phyloP scores from a whole-genome alignment of 805 yeast genomes.

The Candida sanyiensis region DNA sequence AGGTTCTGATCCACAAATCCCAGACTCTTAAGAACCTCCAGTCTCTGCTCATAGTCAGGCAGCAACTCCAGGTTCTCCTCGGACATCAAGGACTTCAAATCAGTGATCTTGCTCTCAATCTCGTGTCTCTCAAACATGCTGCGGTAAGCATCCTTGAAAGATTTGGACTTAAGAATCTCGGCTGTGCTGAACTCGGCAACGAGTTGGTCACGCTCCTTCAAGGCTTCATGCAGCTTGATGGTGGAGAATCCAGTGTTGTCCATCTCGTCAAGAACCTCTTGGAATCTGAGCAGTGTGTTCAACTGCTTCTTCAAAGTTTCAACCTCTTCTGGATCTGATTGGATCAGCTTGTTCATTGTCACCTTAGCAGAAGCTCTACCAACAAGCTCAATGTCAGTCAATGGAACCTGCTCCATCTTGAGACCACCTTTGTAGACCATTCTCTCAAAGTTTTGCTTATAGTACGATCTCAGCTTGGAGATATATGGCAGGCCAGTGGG shows the following conservation, averaged over 20 bases:
- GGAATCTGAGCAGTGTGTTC: slow-evolving; percentile 30
- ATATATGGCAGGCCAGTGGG: slow-evolving; percentile 33
- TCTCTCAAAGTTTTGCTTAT: slow-evolving; percentile 22
- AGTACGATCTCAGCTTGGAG: slow-evolving; percentile 25
- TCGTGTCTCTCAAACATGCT: slow-evolving; percentile 41
- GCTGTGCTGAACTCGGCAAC: slow-evolving; percentile 27
- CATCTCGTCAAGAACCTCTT: slow-evolving; percentile 39
- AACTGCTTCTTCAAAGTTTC: slow-evolving; percentile 34
- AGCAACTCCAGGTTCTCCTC: slow-evolving; percentile 85
- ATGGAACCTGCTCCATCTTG: slow-evolving; percentile 34
- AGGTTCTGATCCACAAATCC: slow-evolving; percentile 72
- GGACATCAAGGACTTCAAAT: slow-evolving; percentile 58
- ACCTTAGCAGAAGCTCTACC: slow-evolving; percentile 28
- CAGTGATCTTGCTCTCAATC: slow-evolving; percentile 45
- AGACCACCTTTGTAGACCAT: slow-evolving; percentile 29
- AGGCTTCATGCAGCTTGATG: slow-evolving; percentile 31
- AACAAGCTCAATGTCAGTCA: slow-evolving; percentile 39
- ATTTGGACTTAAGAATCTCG: slow-evolving; percentile 32
- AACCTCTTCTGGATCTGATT: slow-evolving; percentile 27
- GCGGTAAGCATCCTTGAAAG: slow-evolving; percentile 40
- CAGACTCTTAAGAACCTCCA: slow-evolving; percentile 70
- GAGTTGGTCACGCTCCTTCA: slow-evolving; percentile 33
- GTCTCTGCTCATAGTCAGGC: slow-evolving; percentile 90
- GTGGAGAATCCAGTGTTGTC: slow-evolving; percentile 34
- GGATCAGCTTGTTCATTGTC: slow-evolving; percentile 10